Evolutionary conservation across 192 early-diverging fungal species (phyloP).

Genomic region (Pilobolus umbonatus): DNA sequence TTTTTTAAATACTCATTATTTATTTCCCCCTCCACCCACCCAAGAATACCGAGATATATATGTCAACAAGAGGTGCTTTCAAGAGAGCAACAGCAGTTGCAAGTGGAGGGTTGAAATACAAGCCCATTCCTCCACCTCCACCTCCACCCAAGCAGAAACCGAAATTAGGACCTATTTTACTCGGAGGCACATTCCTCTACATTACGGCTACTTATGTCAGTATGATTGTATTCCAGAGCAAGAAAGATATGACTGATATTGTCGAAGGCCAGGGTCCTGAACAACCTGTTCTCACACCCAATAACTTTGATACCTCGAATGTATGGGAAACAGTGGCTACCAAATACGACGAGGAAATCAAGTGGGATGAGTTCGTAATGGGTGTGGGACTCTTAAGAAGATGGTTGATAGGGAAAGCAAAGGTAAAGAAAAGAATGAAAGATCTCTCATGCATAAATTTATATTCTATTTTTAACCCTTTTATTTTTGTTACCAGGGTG

Average conservation of each 20-base stretch:
- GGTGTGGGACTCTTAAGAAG: constrained; percentile 46
- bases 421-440: constrained; percentile 29
- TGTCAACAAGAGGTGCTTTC: constrained; percentile 3
- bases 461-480: too few relatives aligned
- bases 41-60: too few relatives aligned
- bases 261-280: neutral
- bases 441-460: neutral
- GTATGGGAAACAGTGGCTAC: constrained; percentile 48
- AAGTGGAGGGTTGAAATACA: constrained; percentile 9
- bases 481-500: constrained; percentile 43
- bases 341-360: constrained; percentile 54
- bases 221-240: constrained; percentile 33
- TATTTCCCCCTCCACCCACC: too few relatives aligned
- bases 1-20: too few relatives aligned
- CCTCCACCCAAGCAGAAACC: constrained; percentile 4
- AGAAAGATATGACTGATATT: constrained; percentile 21
- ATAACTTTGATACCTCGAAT: constrained; percentile 26
- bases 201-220: constrained; percentile 34
- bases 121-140: constrained; percentile 9
- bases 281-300: constrained; percentile 17
- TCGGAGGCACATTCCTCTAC: constrained; percentile 33
- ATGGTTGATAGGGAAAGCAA: constrained; percentile 41
- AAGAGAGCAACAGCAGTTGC: neutral
- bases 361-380: constrained; percentile 57
- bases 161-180: constrained; percentile 16